phyloP scores from a whole-genome alignment of 768 basidiomycete species.

The Mycena indigotica region DNA sequence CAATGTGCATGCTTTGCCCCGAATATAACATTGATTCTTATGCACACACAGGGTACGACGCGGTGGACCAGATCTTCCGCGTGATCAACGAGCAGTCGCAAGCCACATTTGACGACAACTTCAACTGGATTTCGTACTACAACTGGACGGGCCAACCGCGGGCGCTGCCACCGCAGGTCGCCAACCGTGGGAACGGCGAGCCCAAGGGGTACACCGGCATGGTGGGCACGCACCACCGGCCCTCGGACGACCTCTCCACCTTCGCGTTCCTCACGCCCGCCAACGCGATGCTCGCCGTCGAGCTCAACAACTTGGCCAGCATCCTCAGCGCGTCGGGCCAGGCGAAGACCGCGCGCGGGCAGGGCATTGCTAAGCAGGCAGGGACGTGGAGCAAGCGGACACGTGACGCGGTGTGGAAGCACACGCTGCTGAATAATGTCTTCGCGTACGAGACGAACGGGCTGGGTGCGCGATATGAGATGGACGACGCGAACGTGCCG shows the following conservation, averaged over 20 bases:
- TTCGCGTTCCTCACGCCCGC: constrained; percentile 79
- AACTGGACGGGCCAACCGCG: constrained; percentile 79
- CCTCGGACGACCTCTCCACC: constrained; percentile 72
- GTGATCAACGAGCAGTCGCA: constrained; percentile 81
- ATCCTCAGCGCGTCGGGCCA: constrained; percentile 39
- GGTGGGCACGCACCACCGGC: constrained; percentile 76
- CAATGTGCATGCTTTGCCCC: constrained; percentile 50
- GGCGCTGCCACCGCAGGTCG: constrained; percentile 62
- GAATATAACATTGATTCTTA: constrained; percentile 6
- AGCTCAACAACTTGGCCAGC: constrained; percentile 59
- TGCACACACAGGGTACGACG: constrained; percentile 55
- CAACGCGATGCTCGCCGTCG: constrained; percentile 82
- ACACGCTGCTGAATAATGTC: constrained; percentile 60
- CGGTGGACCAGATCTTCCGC: constrained; percentile 71
- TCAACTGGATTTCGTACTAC: constrained; percentile 76
- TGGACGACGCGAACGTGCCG: constrained; percentile 90
- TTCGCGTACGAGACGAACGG: constrained; percentile 83
- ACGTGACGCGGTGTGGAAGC: constrained; percentile 59
- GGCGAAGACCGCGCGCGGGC: constrained; percentile 43
- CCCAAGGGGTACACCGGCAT: constrained; percentile 73
- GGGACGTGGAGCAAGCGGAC: constrained; percentile 61
- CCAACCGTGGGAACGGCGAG: constrained; percentile 73
- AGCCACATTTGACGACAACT: constrained; percentile 66
- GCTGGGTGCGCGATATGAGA: constrained; percentile 73
- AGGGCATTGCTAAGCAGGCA: constrained; percentile 56